Evolutionary conservation across 2,329 filamentous ascomycete species (phyloP).

Genomic region (Botryotinia globosa): DNA sequence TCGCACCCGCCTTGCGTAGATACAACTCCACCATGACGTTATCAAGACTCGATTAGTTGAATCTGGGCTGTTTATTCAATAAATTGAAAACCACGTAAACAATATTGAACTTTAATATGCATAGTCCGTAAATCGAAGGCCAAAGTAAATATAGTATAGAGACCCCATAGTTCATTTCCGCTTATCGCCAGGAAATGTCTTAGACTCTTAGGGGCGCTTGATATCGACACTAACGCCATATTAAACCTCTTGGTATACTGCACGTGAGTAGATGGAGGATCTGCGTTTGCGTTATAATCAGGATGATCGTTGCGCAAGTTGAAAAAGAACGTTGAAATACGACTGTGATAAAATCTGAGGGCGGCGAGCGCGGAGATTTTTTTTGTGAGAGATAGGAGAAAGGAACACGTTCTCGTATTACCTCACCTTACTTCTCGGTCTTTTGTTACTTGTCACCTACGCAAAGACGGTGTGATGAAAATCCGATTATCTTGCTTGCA

Average conservation of each 20-base stretch:
- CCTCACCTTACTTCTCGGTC: background rate
- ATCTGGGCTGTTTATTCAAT: background rate
- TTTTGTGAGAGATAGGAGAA: background rate
- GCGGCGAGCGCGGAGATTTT: background rate
- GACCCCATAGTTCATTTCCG: constrained; percentile 14
- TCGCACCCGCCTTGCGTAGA: background rate
- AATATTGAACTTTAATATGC: background rate
- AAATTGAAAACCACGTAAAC: constrained; percentile 4
- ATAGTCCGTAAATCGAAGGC: background rate
- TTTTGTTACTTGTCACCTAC: background rate
- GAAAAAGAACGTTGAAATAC: background rate
- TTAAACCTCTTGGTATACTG: background rate
- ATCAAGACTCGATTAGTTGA: background rate
- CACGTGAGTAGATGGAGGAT: background rate
- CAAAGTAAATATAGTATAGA: background rate
- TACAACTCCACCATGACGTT: constrained; percentile 1
- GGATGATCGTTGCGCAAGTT: constrained; percentile 7
- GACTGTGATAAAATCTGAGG: background rate
- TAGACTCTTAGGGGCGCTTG: background rate
- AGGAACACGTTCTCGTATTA: constrained; percentile 2
- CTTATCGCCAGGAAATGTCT: constrained; percentile 7
- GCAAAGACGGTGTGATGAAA: constrained; percentile 19
- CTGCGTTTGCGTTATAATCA: background rate
- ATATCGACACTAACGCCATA: background rate
- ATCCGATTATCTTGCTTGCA: constrained; percentile 5